A percentile compares a stretch with the other conserved stretches of the same genome.
These are phyloP conservation scores for Lactifluus echinatus DNA, from an alignment of 768 basidiomycete genomes.

Conservation along the genomic window DNA sequence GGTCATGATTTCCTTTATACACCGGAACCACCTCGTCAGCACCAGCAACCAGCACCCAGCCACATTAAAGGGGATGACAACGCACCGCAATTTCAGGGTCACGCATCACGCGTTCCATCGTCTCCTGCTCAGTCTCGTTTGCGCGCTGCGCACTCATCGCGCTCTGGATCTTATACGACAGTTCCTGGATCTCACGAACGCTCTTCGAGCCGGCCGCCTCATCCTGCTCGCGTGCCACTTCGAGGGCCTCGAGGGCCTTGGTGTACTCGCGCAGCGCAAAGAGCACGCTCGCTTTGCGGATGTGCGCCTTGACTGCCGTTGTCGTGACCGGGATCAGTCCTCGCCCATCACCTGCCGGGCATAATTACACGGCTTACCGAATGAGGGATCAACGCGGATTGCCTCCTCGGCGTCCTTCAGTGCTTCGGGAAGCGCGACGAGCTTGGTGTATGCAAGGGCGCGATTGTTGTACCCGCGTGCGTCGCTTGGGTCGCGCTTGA, in stretches of 20 bases:
- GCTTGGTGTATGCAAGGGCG: constrained; percentile 95
- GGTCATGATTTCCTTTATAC: constrained; percentile 62
- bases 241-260: constrained; percentile 76
- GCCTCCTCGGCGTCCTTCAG: constrained; percentile 93
- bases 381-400: constrained; percentile 81
- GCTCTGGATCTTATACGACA: constrained; percentile 72
- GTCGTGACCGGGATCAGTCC: not conserved
- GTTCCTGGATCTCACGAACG: constrained; percentile 70
- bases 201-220: constrained; percentile 60
- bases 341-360: not conserved
- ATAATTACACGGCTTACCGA: constrained; percentile 43
- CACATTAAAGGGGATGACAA: constrained; percentile 15
- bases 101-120: constrained; percentile 87
- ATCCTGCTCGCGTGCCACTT: constrained; percentile 72
- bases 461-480: constrained; percentile 95
- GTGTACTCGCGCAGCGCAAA: constrained; percentile 87
- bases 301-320: constrained; percentile 81
- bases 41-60: not conserved
- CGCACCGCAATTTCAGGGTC: constrained; percentile 92
- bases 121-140: constrained; percentile 87
- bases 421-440: constrained; percentile 88
- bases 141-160: constrained; percentile 72
- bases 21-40: not conserved
- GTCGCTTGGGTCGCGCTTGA: constrained; percentile 90
- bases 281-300: constrained; percentile 83